Base-by-base conservation (phyloP, 331 rosid genomes). In the Rhamnella rubrinervis region DNA sequence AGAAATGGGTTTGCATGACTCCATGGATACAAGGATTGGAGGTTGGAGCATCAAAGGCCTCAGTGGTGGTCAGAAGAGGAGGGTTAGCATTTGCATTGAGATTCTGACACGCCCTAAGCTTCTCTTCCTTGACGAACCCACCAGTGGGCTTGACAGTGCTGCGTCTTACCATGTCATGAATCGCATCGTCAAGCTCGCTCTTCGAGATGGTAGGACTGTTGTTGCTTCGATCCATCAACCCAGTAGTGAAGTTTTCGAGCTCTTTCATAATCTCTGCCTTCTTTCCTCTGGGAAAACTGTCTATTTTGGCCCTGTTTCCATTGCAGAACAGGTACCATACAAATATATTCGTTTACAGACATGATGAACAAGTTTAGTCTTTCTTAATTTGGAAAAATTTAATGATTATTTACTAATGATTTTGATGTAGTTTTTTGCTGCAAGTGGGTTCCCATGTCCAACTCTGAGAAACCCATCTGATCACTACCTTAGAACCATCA, bases 61-160 rank as follows among this genome's bases (percentile, higher is more conserved):
- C 0, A 87, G 92, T 60, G 86, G 76, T 63, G 89, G 89, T 20
- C 86, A 87, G 65, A 83, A 78, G 75, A 83, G 79, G 63, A 76
- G 91, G 44, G 86, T 90, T 7, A 83, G 89, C 82, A 85, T 90
- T 63, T 81, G 88, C 60, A 76, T 90, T 59, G 96, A 87, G 46
- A 78, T 90, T 46, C 46, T 87, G 12, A 81, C 87, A 7, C 84
- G 75, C 8, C 91, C 91, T 0, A 53, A 66, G 63, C 80, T 85
- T 25, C 79, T 90, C 1, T 81, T 90, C 71, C 93, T 90, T 41
- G 96, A 90, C 69, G 93, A 89, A 71, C 91, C 93, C 7, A 87
- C 91, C 0, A 79, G 81, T 82, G 93, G 93, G 1, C 85, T 87
- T 8, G 93, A 89, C 44, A 87, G 89, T 72, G 88, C 93, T 28